Evolutionary conservation across 2,329 filamentous ascomycete genomes (phyloP).

Genomic region (Chrysosphaeria jannelii): DNA sequence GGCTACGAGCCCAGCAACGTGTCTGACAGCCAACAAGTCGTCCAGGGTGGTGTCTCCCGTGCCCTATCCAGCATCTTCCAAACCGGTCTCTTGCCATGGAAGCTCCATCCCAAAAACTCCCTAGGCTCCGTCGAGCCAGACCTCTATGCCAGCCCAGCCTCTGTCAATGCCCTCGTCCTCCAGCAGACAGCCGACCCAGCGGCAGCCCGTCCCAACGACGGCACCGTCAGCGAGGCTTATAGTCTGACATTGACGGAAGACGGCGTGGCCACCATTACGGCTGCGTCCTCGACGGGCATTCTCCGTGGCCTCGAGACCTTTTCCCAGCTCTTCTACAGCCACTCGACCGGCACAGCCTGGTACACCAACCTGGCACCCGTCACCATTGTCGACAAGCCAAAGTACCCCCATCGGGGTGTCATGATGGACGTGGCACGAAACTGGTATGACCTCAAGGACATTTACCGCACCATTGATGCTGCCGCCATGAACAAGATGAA

Average conservation of each 20-base stretch:
- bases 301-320: slow-evolving; percentile 49
- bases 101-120: slow-evolving; percentile 30
- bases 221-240: slow-evolving; percentile 49
- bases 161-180: slow-evolving; percentile 28
- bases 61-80: slow-evolving; percentile 32
- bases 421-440: slow-evolving; percentile 51
- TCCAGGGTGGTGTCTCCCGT: slow-evolving; percentile 25
- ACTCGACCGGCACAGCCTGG: slow-evolving; percentile 22
- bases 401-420: slow-evolving; percentile 48
- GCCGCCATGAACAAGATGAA: slow-evolving; percentile 61
- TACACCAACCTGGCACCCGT: slow-evolving; percentile 49
- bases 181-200: slow-evolving; percentile 21
- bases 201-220: slow-evolving; percentile 22
- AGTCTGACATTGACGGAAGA: slow-evolving; percentile 24
- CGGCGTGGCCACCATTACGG: slow-evolving; percentile 30
- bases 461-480: slow-evolving; percentile 48
- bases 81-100: slow-evolving; percentile 48
- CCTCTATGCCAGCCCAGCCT: slow-evolving; percentile 10
- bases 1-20: slow-evolving; percentile 13
- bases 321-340: slow-evolving; percentile 48
- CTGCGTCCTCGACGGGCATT: slow-evolving; percentile 35
- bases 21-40: slow-evolving; percentile 20
- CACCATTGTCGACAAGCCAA: slow-evolving; percentile 38
- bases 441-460: slow-evolving; percentile 34
- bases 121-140: slow-evolving; percentile 32